Conservation (phyloP, 306 rosid species). For the Castanea crenata region DNA sequence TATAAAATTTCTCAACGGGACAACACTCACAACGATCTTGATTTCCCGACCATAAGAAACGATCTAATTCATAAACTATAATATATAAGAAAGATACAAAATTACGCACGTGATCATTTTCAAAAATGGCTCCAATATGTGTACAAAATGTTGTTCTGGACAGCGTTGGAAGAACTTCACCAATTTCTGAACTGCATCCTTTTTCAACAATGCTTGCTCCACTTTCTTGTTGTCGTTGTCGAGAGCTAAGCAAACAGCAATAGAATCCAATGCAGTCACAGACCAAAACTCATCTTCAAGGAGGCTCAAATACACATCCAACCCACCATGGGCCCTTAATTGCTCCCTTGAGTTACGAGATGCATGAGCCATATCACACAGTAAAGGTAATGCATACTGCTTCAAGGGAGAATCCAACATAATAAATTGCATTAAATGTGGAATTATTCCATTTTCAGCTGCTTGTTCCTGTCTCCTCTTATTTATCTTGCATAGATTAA, state of each 20-base stretch:
- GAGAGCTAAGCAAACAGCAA: conserved; percentile 94
- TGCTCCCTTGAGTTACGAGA: conserved; percentile 99
- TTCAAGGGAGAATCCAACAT: conserved; percentile 89
- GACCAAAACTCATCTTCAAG: conserved; percentile 96
- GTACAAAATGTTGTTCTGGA: conserved; percentile 93
- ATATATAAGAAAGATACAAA: conserved; percentile 20
- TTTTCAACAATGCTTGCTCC: conserved; percentile 88
- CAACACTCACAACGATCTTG: neutral
- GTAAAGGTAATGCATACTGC: conserved; percentile 83
- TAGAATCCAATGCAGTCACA: conserved; percentile 93
- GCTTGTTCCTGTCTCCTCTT: conserved; percentile 99
- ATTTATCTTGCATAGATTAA: conserved; percentile 96
- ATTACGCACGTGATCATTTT: conserved; percentile 87
- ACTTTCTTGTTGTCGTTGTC: conserved; percentile 94
- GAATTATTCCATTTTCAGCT: conserved; percentile 99
- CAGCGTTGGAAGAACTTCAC: conserved; percentile 96
- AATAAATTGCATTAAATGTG: conserved; percentile 91
- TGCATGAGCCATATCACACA: conserved; percentile 99
- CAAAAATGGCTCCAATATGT: conserved; percentile 96
- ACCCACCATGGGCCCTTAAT: conserved; percentile 97
- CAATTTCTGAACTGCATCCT: conserved; percentile 94
- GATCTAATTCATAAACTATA: conserved; percentile 1
- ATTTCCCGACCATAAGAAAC: neutral
- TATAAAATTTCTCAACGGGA: neutral
- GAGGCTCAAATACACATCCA: conserved; percentile 95